Conservation (phyloP, 2,329 filamentous ascomycete genomes). For the Trichoderma simmonsii region DNA sequence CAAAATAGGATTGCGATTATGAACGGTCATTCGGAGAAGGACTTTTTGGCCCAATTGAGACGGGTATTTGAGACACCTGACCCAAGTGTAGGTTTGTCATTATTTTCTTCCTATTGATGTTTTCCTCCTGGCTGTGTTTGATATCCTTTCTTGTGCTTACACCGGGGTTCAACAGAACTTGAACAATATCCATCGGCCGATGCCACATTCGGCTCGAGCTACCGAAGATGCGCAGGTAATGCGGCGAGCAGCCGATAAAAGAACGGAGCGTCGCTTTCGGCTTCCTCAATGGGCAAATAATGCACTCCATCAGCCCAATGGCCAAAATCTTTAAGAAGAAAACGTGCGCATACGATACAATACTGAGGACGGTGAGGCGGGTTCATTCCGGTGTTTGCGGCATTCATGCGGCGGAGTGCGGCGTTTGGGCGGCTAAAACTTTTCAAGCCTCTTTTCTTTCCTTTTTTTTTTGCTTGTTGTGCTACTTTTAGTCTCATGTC, state of each 20-base stretch:
- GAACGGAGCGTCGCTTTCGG: slow-evolving; percentile 25
- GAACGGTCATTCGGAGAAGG: slow-evolving; percentile 25
- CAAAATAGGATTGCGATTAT: slow-evolving; percentile 27
- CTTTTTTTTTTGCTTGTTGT: background rate
- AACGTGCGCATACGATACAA: background rate
- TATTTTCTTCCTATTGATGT: background rate
- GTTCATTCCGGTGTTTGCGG: slow-evolving; percentile 3
- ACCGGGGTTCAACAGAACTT: slow-evolving; percentile 30
- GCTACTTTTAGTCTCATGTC: background rate
- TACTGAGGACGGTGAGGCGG: background rate
- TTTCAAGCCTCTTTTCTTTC: background rate
- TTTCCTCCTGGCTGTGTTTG: background rate
- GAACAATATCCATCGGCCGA: slow-evolving; percentile 29
- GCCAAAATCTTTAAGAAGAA: background rate
- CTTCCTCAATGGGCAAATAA: slow-evolving; percentile 35
- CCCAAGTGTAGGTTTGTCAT: slow-evolving; percentile 32
- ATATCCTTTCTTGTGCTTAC: background rate
- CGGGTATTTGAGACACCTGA: slow-evolving; percentile 26
- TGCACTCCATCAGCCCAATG: background rate
- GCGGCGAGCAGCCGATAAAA: slow-evolving; percentile 31
- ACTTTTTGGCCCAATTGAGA: slow-evolving; percentile 27
- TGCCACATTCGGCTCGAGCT: slow-evolving; percentile 14
- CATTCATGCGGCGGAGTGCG: slow-evolving; percentile 10
- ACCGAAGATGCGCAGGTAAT: slow-evolving; percentile 34
- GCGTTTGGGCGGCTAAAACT: background rate